Conservation (phyloP, 1,139 yeast genomes). For the Pichia sp. region DNA sequence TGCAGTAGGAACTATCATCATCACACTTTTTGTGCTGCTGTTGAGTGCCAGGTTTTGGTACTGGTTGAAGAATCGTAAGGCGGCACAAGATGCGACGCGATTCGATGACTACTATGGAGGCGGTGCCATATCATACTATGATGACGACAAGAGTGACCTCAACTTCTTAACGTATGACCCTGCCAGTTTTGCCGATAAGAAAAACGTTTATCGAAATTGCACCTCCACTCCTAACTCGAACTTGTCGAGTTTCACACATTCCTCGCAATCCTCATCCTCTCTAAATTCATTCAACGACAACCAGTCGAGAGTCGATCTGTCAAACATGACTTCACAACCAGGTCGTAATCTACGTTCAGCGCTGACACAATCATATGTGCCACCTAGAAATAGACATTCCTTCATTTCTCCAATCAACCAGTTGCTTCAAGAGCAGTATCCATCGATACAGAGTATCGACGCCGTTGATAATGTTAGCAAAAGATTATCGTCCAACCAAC, state of each 20-base stretch:
- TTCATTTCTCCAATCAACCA: slow-evolving; percentile 36
- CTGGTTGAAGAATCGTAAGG: slow-evolving; percentile 35
- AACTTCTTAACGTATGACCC: slow-evolving; percentile 31
- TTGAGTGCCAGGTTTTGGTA: slow-evolving; percentile 31
- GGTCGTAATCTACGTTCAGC: slow-evolving; percentile 27
- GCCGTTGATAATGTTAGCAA: background rate
- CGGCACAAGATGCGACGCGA: slow-evolving; percentile 35
- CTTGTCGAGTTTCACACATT: slow-evolving; percentile 7
- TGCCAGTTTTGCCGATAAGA: slow-evolving; percentile 29
- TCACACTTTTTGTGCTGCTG: slow-evolving; percentile 30
- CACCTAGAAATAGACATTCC: slow-evolving; percentile 24
- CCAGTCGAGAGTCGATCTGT: background rate
- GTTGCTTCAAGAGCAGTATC: slow-evolving; percentile 23
- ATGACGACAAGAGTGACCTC: background rate
- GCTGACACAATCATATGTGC: slow-evolving; percentile 10
- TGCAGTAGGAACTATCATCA: slow-evolving; percentile 39
- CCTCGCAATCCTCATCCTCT: slow-evolving; percentile 11
- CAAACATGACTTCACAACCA: slow-evolving; percentile 20
- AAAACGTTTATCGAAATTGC: background rate
- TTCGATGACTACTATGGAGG: slow-evolving; percentile 22
- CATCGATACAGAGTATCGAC: background rate
- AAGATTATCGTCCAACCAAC: background rate
- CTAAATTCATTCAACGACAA: background rate
- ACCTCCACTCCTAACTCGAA: slow-evolving; percentile 7
- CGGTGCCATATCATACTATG: slow-evolving; percentile 1